phyloP scores from a whole-genome alignment of 148 eudicot genomes.

The Arbutus unedo region DNA sequence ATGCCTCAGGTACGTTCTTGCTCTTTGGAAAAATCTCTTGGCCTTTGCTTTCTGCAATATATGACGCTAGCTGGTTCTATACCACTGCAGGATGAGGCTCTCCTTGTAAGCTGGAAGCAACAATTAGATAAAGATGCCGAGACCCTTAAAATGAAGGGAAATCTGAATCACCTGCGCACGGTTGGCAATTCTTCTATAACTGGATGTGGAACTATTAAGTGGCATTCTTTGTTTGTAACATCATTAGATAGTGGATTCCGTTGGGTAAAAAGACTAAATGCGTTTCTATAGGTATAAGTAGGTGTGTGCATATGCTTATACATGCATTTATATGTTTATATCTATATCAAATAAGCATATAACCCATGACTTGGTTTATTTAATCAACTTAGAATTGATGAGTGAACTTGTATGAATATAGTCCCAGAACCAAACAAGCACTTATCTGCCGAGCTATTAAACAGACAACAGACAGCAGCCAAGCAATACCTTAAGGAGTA shows the following conservation, averaged over 20 bases:
- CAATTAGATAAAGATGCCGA: conserved; percentile 86
- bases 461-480: no score
- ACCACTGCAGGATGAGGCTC: conserved; percentile 74
- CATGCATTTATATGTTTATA: no score
- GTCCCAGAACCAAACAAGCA: no score
- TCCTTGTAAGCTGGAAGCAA: conserved; percentile 81
- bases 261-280: no score
- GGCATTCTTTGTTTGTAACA: conserved; percentile 2
- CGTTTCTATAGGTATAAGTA: no score
- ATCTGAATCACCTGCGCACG: conserved; percentile 67
- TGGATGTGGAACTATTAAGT: not conserved
- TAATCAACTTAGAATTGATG: no score
- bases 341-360: no score
- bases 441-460: no score
- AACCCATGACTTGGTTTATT: no score
- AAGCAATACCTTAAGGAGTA: no score
- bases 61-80: conserved; percentile 12
- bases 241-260: not conserved
- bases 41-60: not conserved
- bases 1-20: conserved; percentile 75
- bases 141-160: conserved; percentile 88
- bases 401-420: no score
- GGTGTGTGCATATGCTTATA: no score
- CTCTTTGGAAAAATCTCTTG: not conserved
- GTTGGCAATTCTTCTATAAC: conserved; percentile 47